Percentiles rank a stretch among this genome's conserved stretches.
These are phyloP conservation scores for Alopecurus myosuroides DNA, from an alignment of 176 grass and related monocot species.

Conservation along the genomic window DNA sequence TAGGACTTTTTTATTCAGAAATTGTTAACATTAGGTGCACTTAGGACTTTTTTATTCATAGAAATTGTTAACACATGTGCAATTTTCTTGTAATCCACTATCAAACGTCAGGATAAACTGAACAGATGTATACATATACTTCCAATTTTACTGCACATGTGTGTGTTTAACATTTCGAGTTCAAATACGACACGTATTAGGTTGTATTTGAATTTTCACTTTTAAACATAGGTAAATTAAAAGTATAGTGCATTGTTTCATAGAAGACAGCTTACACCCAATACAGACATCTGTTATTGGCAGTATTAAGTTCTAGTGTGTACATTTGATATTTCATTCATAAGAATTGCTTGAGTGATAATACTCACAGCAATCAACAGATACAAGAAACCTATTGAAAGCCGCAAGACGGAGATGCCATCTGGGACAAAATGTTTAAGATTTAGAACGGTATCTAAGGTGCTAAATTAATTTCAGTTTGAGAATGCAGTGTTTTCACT, in stretches of 20 bases:
- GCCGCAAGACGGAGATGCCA: not conserved
- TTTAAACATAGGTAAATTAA: not conserved
- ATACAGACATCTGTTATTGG: too few relatives aligned
- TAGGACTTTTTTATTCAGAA: too few relatives aligned
- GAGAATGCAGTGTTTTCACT: not conserved
- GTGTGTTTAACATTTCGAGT: not conserved
- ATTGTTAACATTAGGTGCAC: too few relatives aligned
- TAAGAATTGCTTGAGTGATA: not conserved
- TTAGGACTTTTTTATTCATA: too few relatives aligned
- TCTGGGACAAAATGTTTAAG: not conserved
- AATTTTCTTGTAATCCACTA: not conserved
- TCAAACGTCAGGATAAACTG: not conserved
- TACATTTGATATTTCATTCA: not conserved
- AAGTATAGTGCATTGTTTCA: not conserved
- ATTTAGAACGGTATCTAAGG: not conserved
- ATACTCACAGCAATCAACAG: not conserved
- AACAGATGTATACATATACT: not conserved
- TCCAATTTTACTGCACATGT: not conserved
- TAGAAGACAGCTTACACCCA: too few relatives aligned
- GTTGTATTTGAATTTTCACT: not conserved
- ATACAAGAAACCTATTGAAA: not conserved
- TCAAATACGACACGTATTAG: not conserved
- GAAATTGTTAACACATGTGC: too few relatives aligned
- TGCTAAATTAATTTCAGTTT: not conserved
- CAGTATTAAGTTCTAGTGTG: not conserved